Evolutionary conservation across 2,329 filamentous ascomycete genomes (phyloP).

Genomic region (Colletotrichum gloeosporioides): DNA sequence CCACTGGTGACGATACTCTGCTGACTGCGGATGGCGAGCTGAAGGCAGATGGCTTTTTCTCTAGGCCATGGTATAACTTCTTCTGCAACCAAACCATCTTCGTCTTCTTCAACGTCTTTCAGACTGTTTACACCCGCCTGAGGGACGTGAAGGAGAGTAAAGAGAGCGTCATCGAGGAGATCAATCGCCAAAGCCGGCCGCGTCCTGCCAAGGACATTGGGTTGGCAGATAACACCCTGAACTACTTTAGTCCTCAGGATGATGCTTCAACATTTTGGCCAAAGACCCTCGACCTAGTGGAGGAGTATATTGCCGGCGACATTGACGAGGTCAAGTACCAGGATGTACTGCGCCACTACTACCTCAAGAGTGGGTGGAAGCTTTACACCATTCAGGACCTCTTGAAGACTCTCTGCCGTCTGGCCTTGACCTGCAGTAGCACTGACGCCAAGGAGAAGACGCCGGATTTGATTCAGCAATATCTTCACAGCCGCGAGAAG

Average conservation of each 20-base stretch:
- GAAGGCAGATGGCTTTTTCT: conserved; percentile 81
- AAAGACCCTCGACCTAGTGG: conserved; percentile 83
- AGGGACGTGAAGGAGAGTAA: conserved; percentile 83
- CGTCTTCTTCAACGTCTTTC: conserved; percentile 93
- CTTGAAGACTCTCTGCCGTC: conserved; percentile 79
- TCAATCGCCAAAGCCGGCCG: conserved; percentile 72
- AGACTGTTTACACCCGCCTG: conserved; percentile 87
- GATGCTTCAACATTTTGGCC: conserved; percentile 77
- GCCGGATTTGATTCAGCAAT: conserved; percentile 86
- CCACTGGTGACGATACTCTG: conserved; percentile 58
- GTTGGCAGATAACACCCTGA: conserved; percentile 78
- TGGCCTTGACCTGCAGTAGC: conserved; percentile 83
- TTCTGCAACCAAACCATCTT: conserved; percentile 92
- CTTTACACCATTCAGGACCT: conserved; percentile 93
- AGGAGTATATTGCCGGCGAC: conserved; percentile 83
- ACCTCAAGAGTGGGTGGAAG: conserved; percentile 89
- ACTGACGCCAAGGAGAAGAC: conserved; percentile 93
- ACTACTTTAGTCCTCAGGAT: conserved; percentile 74
- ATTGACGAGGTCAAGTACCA: conserved; percentile 85
- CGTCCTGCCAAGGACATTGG: conserved; percentile 87
- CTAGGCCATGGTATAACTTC: conserved; percentile 82
- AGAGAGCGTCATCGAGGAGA: conserved; percentile 73
- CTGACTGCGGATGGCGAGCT: conserved; percentile 66
- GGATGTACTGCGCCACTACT: conserved; percentile 89
- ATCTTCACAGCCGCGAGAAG: conserved; percentile 79